Base-by-base conservation (phyloP, 495 filamentous ascomycete genomes). In the Aspergillus avenaceus region DNA sequence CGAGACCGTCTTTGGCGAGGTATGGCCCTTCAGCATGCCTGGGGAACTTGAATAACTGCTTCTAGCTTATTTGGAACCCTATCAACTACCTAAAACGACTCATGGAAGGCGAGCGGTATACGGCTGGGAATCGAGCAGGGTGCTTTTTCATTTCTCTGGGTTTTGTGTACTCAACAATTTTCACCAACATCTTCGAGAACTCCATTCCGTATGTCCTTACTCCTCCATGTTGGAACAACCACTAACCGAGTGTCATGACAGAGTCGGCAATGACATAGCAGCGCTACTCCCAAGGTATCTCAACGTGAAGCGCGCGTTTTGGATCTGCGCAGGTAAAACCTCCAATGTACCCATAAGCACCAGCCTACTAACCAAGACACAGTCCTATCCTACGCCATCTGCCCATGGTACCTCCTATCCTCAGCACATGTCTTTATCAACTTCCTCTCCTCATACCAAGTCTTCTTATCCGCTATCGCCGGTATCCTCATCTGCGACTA, bases 401-500 rank as follows among this genome's bases (percentile, higher is more conserved):
- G 59, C 37, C 66, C 66, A 4, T 70, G 67, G 67, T 62, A 68
- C 41, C 52, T 68, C 11, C 52, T 68, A 8, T 52, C 58, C 18
- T 55, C 51, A 1, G 65, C 67, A 24, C 45, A 55, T 8, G 61
- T 56, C 31, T 70, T 70, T 49, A 55, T 68, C 27, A 63, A 55
- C 3, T 68, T 62, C 47, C 56, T 70, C 8, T 60, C 61, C 23
- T 64, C 63, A 26, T 70, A 70, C 50, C 59, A 60, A 34, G 56
- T 64, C 36, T 70, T 70, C 50, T 52, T 70, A 8, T 65, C 60
- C 1, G 56, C 66, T 9, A 67, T 70, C 11, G 42, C 63, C n/a
- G 60, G 61, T 4, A 57, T 65, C 36, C 41, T 65, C 5, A 37
- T 65, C 41, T 61, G 60, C 47, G 64, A 70, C 51, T 70, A 70